phyloP scores from a whole-genome alignment of 371 early-diverging fungal species.

The Chytridium lagenaria region DNA sequence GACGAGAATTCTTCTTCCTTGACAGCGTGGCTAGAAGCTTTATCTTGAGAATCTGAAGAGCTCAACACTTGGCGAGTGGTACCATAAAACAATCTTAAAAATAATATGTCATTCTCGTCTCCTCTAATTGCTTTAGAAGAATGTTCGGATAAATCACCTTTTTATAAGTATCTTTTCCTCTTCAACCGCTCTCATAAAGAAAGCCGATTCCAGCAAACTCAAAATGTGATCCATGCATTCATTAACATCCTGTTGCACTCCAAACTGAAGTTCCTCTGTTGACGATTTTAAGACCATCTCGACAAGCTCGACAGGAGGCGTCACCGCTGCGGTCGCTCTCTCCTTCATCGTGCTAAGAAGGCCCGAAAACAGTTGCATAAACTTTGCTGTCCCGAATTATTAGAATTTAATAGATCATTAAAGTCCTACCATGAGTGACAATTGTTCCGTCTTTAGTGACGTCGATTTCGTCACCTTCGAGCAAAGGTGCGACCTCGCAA shows the following conservation, averaged over 20 bases:
- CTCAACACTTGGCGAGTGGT: conserved; percentile 65
- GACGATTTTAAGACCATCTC: conserved; percentile 1
- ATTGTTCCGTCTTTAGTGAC: not conserved
- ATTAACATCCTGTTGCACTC: conserved; percentile 34
- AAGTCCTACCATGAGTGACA: not conserved
- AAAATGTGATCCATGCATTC: conserved; percentile 79
- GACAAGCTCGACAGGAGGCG: not conserved
- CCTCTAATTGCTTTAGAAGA: conserved; percentile 13
- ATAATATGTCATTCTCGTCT: too few relatives aligned
- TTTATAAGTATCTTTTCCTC: not conserved
- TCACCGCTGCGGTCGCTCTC: not conserved
- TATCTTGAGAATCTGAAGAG: conserved; percentile 50
- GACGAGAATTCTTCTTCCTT: conserved; percentile 71
- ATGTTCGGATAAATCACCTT: not conserved
- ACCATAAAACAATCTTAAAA: conserved; percentile 70
- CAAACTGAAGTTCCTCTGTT: conserved; percentile 24
- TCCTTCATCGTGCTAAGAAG: not conserved
- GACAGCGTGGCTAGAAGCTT: conserved; percentile 42
- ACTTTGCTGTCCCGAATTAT: not conserved
- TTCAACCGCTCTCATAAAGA: not conserved
- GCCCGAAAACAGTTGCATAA: not conserved
- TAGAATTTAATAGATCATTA: not conserved
- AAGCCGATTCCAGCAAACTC: conserved; percentile 61
- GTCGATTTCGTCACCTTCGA: not conserved
- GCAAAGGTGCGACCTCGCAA: not conserved